Conservation (phyloP, 345 rosid genomes). For the Litchi chinensis region DNA sequence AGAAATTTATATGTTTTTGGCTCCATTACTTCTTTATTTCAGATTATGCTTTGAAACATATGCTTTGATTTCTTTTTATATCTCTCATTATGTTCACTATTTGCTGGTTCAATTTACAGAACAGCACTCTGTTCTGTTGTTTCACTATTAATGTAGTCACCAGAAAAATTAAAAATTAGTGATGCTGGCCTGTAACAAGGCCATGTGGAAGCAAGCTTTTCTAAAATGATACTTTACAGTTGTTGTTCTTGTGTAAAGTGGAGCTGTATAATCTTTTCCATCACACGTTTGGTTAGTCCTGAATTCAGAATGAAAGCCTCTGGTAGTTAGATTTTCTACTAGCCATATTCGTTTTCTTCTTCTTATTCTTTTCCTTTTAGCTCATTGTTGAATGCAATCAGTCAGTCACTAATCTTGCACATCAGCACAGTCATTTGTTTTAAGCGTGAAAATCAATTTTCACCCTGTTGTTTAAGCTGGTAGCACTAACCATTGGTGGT, state of each 20-base stretch:
- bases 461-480: background rate
- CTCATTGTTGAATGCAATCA: background rate
- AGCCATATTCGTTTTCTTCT: background rate
- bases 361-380: background rate
- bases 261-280: background rate
- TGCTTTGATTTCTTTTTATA: background rate
- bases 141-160: background rate
- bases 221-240: background rate
- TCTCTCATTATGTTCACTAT: background rate
- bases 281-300: background rate
- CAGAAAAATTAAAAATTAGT: background rate
- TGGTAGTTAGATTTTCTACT: background rate
- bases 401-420: background rate
- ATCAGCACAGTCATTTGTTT: background rate
- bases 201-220: constrained; percentile 2
- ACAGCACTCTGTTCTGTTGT: background rate
- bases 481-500: background rate
- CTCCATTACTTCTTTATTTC: background rate
- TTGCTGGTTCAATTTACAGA: background rate
- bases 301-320: background rate
- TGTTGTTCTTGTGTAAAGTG: background rate
- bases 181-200: background rate
- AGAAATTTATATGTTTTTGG: background rate
- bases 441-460: background rate
- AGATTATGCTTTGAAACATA: background rate